Evolutionary conservation across 1,284 basidiomycete species (phyloP).

Genomic region (Sporisorium exsertum): DNA sequence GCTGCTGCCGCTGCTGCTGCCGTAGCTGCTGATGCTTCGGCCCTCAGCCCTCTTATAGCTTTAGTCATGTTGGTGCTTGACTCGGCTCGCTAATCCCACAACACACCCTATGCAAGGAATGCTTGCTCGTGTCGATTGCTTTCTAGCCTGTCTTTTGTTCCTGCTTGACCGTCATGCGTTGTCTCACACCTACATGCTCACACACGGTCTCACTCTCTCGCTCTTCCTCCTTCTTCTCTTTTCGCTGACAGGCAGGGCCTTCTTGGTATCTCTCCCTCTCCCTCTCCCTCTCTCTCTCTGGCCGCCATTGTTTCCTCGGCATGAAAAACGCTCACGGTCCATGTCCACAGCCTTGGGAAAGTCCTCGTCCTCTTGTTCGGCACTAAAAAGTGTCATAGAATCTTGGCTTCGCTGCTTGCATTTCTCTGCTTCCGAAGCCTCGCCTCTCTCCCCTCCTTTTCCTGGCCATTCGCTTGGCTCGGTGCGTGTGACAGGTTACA

Average conservation of each 20-base stretch:
- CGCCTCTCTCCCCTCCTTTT: too few relatives aligned
- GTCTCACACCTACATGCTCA: neutral
- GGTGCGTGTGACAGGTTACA: too few relatives aligned
- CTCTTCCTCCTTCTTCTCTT: neutral
- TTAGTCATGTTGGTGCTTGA: slow-evolving; percentile 5
- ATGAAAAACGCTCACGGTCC: neutral
- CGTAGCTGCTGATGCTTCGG: neutral
- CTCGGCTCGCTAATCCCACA: slow-evolving; percentile 8
- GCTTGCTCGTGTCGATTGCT: neutral
- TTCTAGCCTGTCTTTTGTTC: neutral
- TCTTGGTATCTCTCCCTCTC: neutral
- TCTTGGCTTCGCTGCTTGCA: too few relatives aligned
- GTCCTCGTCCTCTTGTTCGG: neutral
- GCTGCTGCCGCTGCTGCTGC: too few relatives aligned
- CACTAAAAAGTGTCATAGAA: neutral
- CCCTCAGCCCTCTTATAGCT: neutral
- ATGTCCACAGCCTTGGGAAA: too few relatives aligned
- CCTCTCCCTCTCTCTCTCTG: too few relatives aligned
- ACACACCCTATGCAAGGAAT: neutral
- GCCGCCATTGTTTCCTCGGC: neutral
- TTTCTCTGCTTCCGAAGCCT: too few relatives aligned
- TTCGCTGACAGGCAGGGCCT: neutral
- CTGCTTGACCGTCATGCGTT: slow-evolving; percentile 7
- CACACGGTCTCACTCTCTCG: neutral
- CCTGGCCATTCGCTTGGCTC: too few relatives aligned